Percentiles rank a stretch among this genome's conserved stretches.
These are phyloP conservation scores for Scedosporium minutisporum DNA, from an alignment of 2,329 filamentous ascomycete genomes.

Conservation along the genomic window DNA sequence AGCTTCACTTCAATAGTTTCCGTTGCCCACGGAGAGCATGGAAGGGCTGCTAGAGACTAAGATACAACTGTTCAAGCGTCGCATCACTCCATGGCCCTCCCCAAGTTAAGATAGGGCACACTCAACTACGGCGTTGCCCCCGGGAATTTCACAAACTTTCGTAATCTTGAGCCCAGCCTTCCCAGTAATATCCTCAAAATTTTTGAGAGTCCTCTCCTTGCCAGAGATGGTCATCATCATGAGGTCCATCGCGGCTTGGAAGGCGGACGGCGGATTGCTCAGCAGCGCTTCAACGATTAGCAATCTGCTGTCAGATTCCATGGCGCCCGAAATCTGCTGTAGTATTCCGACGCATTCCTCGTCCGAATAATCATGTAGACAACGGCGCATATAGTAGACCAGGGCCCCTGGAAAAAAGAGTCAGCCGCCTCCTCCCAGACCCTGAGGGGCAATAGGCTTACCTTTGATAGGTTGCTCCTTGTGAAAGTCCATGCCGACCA, in stretches of 20 bases:
- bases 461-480: conserved; percentile 21
- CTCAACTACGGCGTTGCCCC: not conserved
- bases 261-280: conserved; percentile 15
- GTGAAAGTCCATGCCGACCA: conserved; percentile 21
- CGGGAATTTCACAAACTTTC: conserved; percentile 8
- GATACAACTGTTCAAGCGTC: too few species aligned
- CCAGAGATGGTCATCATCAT: conserved; percentile 21
- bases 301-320: conserved; percentile 21
- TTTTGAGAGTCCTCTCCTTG: conserved; percentile 20
- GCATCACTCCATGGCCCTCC: not conserved
- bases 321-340: conserved; percentile 17
- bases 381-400: conserved; percentile 25
- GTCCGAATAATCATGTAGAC: conserved; percentile 28
- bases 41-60: too few species aligned
- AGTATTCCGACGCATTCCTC: conserved; percentile 20
- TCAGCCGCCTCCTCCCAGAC: not conserved
- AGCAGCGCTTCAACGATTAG: conserved; percentile 24
- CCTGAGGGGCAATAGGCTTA: conserved; percentile 4
- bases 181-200: conserved; percentile 15
- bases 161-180: conserved; percentile 18
- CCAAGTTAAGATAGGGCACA: not conserved
- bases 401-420: conserved; percentile 19
- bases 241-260: conserved; percentile 19
- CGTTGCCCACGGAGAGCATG: too few species aligned
- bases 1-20: too few species aligned